Conservation (phyloP, 2,329 filamentous ascomycete species). For the Xylariomycetidae sp. region DNA sequence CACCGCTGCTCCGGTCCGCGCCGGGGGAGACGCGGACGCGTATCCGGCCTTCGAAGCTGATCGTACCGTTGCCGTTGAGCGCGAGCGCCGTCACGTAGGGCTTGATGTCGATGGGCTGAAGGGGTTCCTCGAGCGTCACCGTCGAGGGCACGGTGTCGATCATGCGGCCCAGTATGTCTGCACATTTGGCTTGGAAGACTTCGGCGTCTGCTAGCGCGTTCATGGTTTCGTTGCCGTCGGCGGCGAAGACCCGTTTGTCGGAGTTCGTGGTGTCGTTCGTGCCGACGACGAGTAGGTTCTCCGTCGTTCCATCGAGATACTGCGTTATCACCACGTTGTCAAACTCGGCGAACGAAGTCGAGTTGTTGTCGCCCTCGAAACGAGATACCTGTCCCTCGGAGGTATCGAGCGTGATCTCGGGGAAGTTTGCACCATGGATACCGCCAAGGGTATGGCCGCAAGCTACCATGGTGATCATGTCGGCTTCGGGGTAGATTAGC, state of each 20-base stretch:
- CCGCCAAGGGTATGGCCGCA: slow-evolving; percentile 35
- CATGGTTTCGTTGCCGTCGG: slow-evolving; percentile 41
- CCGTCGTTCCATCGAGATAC: slow-evolving; percentile 36
- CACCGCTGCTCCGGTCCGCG: slow-evolving; percentile 14
- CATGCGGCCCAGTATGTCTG: slow-evolving; percentile 28
- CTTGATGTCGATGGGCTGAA: slow-evolving; percentile 26
- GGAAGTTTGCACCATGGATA: slow-evolving; percentile 39
- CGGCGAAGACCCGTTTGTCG: slow-evolving; percentile 38
- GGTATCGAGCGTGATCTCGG: slow-evolving; percentile 33
- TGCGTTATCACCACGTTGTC: slow-evolving; percentile 40
- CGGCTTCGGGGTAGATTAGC: too few relatives aligned
- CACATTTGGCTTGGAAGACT: slow-evolving; percentile 32
- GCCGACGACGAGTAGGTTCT: slow-evolving; percentile 37
- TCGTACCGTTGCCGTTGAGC: slow-evolving; percentile 19
- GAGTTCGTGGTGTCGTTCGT: slow-evolving; percentile 34
- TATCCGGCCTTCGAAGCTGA: slow-evolving; percentile 22
- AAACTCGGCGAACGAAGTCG: slow-evolving; percentile 27
- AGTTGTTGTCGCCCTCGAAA: slow-evolving; percentile 19
- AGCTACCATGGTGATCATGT: slow-evolving; percentile 33
- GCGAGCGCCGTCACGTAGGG: slow-evolving; percentile 25
- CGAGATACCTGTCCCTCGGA: slow-evolving; percentile 31
- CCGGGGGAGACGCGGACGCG: slow-evolving; percentile 16
- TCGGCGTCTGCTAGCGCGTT: slow-evolving; percentile 30
- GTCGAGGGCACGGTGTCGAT: slow-evolving; percentile 29
- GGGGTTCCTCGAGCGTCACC: slow-evolving; percentile 24